Evolutionary conservation across 495 filamentous ascomycete species (phyloP).

Genomic region (Penicillium maclennaniae): DNA sequence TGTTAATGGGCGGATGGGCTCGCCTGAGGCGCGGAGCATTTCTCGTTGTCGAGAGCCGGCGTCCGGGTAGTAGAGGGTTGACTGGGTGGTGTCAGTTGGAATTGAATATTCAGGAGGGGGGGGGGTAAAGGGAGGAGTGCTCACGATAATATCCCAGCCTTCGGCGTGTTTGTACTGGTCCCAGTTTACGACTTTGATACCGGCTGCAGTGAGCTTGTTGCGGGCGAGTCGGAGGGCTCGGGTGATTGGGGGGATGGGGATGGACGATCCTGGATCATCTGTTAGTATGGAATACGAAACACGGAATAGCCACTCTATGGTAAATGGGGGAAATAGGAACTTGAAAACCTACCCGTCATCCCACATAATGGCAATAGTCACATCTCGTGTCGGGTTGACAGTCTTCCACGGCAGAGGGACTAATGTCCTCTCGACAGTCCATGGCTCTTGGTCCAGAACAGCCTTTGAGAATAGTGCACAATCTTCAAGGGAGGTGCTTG

Average conservation of each 20-base stretch:
- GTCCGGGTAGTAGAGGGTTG: slow-evolving; percentile 54
- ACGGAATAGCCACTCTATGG: too few relatives aligned
- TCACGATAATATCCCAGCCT: slow-evolving; percentile 56
- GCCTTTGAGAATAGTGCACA: slow-evolving; percentile 61
- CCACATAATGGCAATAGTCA: slow-evolving; percentile 67
- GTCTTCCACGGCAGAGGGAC: slow-evolving; percentile 58
- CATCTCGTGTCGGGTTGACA: slow-evolving; percentile 34
- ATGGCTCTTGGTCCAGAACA: slow-evolving; percentile 56
- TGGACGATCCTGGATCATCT: slow-evolving; percentile 27
- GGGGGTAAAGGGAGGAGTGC: not conserved
- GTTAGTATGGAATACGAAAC: not conserved
- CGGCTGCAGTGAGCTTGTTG: slow-evolving; percentile 48
- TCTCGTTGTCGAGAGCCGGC: slow-evolving; percentile 43
- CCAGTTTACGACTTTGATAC: slow-evolving; percentile 62
- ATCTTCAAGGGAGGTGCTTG: slow-evolving; percentile 55
- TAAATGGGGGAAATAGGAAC: not conserved
- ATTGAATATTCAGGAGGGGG: not conserved
- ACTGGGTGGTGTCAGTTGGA: slow-evolving; percentile 12
- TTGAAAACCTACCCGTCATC: slow-evolving; percentile 50
- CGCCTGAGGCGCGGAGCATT: slow-evolving; percentile 46
- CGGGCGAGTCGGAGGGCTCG: slow-evolving; percentile 55
- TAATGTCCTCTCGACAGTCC: slow-evolving; percentile 56
- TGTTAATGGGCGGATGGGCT: slow-evolving; percentile 55
- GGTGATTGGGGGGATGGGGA: slow-evolving; percentile 66
- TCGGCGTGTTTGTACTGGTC: slow-evolving; percentile 58